Conservation (phyloP, 805 yeast species). For the Saccharomycopsis guyanensis region DNA sequence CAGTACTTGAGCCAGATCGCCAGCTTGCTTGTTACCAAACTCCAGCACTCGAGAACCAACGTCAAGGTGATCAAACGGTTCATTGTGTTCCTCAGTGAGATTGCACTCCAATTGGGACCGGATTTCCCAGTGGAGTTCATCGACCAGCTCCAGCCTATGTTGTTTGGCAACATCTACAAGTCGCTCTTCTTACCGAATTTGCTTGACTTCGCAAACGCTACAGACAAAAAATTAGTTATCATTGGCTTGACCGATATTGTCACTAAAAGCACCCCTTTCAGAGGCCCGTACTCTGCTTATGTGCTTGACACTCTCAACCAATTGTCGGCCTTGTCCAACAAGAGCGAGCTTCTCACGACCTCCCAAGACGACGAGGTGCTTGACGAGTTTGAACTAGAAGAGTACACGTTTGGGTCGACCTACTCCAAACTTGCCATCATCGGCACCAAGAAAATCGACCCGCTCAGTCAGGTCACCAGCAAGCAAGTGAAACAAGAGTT, state of each 20-base stretch:
- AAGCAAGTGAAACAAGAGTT: slow-evolving; percentile 14
- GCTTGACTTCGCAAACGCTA: slow-evolving; percentile 34
- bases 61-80: slow-evolving; percentile 51
- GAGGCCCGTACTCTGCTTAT: slow-evolving; percentile 36
- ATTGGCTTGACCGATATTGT: slow-evolving; percentile 42
- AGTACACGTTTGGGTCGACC: slow-evolving; percentile 79
- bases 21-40: slow-evolving; percentile 64
- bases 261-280: slow-evolving; percentile 25
- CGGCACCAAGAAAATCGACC: slow-evolving; percentile 58
- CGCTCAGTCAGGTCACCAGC: slow-evolving; percentile 43
- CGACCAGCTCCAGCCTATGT: slow-evolving; percentile 63
- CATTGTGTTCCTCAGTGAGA: slow-evolving; percentile 50
- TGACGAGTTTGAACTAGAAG: slow-evolving; percentile 52
- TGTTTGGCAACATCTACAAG: slow-evolving; percentile 43
- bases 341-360: slow-evolving; percentile 30
- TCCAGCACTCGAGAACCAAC: slow-evolving; percentile 66
- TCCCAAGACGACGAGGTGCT: slow-evolving; percentile 26
- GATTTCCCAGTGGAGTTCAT: slow-evolving; percentile 56
- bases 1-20: slow-evolving; percentile 66
- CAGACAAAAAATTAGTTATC: slow-evolving; percentile 46
- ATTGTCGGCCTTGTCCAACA: slow-evolving; percentile 33
- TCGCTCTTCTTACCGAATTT: slow-evolving; percentile 46
- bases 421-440: slow-evolving; percentile 69
- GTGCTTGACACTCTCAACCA: slow-evolving; percentile 37
- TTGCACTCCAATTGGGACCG: slow-evolving; percentile 40